Base-by-base conservation (phyloP, 331 rosid genomes). In the Pyrus hybrid region DNA sequence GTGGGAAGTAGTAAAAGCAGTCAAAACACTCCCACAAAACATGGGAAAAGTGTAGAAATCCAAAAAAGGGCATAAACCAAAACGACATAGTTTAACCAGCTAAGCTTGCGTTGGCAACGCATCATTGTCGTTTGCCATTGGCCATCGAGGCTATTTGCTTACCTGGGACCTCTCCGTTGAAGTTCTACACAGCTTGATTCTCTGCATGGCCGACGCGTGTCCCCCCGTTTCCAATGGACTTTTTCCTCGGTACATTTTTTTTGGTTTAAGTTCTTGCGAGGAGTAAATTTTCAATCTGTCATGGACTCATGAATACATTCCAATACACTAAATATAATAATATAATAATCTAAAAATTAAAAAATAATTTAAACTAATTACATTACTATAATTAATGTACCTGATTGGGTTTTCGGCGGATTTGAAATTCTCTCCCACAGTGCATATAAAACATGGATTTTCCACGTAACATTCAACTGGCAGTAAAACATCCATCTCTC, bases 171-270 rank as follows among this genome's bases (percentile, higher is more conserved):
- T 53, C 57, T 18, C 33, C 21, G 51, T 5, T 64, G 18, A 21
- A 43, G 75, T 54, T 49, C 54, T 45, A 66, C 47, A 77, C 68
- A 37, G 51, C 70, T 67, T 76, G 79, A 76, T 83, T 72, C 68
- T 25, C 74, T 84, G 89, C 92, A 86, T 86, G 92, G 77, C 45
- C 41, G 70, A 83, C 96, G 81, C 85, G 80, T 81, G 96, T 83
- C 83, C 65, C 32, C 47, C 64, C 28, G 16, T 64, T 47, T 14
- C 81, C 47, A 58, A 60, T 53, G 20, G 28, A 14, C 57, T 71
- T 43, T n/a, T 21, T 63, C 43, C 10, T 41, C 45, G 1, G 13
- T 41, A 41, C 45, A 41, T 41, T 41, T 41, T 41, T 37, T 37
- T 0, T 9, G 45, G 45, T 37, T 4, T 1, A 9, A 37, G 13